A percentile compares a stretch with the other conserved stretches of the same genome.
phyloP scores from a whole-genome alignment of 2,329 filamentous ascomycete genomes.

The Diaporthe longicolla region DNA sequence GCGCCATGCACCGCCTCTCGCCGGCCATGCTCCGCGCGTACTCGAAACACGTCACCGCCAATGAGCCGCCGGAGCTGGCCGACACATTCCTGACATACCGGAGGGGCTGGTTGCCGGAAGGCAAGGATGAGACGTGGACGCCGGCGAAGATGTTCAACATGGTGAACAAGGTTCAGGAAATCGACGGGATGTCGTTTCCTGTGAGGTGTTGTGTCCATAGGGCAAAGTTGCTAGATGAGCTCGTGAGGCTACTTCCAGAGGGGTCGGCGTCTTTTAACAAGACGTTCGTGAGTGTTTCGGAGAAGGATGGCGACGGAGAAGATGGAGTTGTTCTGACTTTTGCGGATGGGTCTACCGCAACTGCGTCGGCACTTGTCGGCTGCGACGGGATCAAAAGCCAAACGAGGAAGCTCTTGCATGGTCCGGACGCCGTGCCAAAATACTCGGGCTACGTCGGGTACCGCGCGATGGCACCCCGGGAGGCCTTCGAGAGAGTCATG shows the following conservation, averaged over 20 bases:
- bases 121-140: not conserved
- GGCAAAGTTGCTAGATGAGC: constrained; percentile 42
- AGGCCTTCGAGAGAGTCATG: constrained; percentile 21
- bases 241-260: constrained; percentile 38
- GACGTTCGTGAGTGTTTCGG: constrained; percentile 33
- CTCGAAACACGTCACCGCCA: constrained; percentile 49
- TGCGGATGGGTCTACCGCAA: constrained; percentile 40
- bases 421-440: constrained; percentile 26
- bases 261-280: constrained; percentile 40
- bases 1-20: constrained; percentile 67
- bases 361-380: constrained; percentile 44
- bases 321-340: not conserved
- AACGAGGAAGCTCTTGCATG: constrained; percentile 40
- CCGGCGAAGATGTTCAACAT: constrained; percentile 40
- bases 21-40: constrained; percentile 60
- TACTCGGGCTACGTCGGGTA: constrained; percentile 44
- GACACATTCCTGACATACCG: constrained; percentile 30
- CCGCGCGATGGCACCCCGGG: constrained; percentile 40
- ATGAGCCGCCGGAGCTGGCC: constrained; percentile 40
- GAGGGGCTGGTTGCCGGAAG: constrained; percentile 9
- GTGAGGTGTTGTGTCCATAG: constrained; percentile 42
- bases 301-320: not conserved
- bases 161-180: constrained; percentile 32
- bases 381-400: constrained; percentile 47
- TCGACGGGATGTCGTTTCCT: constrained; percentile 35